A percentile compares a stretch with the other conserved stretches of the same genome.
Conservation (phyloP, 2,329 filamentous ascomycete species). For the Fusarium zealandicum region DNA sequence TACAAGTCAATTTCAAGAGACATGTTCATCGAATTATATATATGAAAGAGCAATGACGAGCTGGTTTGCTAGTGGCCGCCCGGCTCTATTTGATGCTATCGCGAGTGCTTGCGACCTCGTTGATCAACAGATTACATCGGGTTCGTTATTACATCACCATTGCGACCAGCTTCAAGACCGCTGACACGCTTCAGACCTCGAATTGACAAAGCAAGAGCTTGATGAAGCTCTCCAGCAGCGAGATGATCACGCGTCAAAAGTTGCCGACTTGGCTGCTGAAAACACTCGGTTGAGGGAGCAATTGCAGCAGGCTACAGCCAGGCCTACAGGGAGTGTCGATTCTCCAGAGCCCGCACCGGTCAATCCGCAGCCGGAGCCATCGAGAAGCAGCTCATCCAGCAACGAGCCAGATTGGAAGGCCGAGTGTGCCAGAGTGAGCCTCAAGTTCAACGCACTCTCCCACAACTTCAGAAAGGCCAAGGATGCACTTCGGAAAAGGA, state of each 20-base stretch:
- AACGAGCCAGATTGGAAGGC: conserved; percentile 37
- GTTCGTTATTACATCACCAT: conserved; percentile 39
- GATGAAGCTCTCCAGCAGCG: conserved; percentile 28
- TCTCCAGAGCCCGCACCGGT: neutral
- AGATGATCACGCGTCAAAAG: conserved; percentile 19
- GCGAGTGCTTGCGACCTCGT: conserved; percentile 50
- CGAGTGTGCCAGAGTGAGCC: conserved; percentile 49
- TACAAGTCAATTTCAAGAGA: conserved; percentile 11
- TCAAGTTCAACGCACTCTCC: conserved; percentile 52
- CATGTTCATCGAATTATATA: conserved; percentile 12
- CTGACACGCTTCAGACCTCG: conserved; percentile 42
- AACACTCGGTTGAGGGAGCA: conserved; percentile 31
- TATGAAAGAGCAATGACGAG: conserved; percentile 46
- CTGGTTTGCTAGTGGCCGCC: conserved; percentile 51
- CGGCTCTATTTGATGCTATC: conserved; percentile 51
- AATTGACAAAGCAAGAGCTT: conserved; percentile 54
- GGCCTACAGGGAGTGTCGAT: neutral
- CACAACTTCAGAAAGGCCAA: conserved; percentile 52
- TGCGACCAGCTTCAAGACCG: neutral
- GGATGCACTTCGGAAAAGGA: conserved; percentile 50
- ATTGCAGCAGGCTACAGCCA: conserved; percentile 16
- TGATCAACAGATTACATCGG: conserved; percentile 47
- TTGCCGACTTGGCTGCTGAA: conserved; percentile 22
- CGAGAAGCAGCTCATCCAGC: conserved; percentile 2
- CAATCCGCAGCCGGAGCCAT: neutral